Percentiles rank a stretch among this genome's conserved stretches.
phyloP scores from a whole-genome alignment of 331 rosid species.

The Malus hybrid region DNA sequence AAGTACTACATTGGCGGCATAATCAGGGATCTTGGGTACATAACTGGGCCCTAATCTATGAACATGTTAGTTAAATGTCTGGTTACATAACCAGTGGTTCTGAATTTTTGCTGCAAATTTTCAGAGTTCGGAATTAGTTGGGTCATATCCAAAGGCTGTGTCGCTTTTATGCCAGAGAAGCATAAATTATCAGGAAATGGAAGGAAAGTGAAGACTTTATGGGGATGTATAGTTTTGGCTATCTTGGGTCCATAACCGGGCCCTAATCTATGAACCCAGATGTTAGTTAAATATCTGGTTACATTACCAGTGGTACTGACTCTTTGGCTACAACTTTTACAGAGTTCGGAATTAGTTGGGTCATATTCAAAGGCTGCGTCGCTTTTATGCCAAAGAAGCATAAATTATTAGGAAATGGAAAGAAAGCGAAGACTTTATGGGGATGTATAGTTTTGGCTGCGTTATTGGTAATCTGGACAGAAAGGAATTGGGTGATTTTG shows the following conservation, averaged over 20 bases:
- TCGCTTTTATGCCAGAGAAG: too few relatives aligned
- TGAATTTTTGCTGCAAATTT: too few relatives aligned
- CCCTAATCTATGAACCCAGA: neutral
- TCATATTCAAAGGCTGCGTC: too few relatives aligned
- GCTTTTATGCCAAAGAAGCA: neutral
- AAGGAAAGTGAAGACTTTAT: too few relatives aligned
- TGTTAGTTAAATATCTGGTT: neutral
- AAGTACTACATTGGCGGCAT: neutral
- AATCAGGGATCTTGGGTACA: neutral
- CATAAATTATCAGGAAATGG: too few relatives aligned
- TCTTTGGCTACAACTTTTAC: neutral
- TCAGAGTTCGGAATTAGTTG: too few relatives aligned
- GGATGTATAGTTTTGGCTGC: neutral
- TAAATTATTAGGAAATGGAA: neutral
- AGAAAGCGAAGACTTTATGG: neutral
- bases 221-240: too few relatives aligned
- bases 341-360: neutral
- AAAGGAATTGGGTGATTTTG: neutral
- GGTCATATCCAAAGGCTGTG: too few relatives aligned
- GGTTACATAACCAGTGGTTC: too few relatives aligned
- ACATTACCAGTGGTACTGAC: neutral
- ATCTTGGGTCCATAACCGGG: neutral
- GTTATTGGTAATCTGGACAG: neutral
- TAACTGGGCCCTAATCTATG: too few relatives aligned
- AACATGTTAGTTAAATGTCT: too few relatives aligned